Conservation (phyloP, 768 basidiomycete genomes). For the Exsudoporus frostii region DNA sequence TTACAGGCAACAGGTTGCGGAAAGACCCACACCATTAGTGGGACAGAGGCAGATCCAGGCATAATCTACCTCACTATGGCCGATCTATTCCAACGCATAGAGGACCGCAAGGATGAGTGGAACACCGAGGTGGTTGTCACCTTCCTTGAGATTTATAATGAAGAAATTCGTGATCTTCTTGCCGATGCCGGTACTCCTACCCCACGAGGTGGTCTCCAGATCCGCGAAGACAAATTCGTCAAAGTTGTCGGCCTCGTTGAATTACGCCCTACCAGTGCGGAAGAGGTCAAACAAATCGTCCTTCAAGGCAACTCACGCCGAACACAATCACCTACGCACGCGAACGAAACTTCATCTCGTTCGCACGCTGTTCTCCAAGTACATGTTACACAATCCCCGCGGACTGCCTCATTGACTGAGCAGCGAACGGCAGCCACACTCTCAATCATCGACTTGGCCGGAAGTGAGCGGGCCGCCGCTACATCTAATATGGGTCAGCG, state of each 20-base stretch:
- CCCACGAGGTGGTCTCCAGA: slow-evolving; percentile 85
- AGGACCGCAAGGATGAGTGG: slow-evolving; percentile 82
- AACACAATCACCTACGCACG: slow-evolving; percentile 92
- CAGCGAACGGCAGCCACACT: slow-evolving; percentile 84
- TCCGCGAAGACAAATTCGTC: slow-evolving; percentile 92
- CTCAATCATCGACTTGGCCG: slow-evolving; percentile 97
- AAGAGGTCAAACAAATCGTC: slow-evolving; percentile 94
- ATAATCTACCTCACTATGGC: slow-evolving; percentile 97
- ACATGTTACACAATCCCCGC: slow-evolving; percentile 83
- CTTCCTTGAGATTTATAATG: slow-evolving; percentile 99
- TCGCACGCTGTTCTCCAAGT: slow-evolving; percentile 98
- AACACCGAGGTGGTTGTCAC: slow-evolving; percentile 87
- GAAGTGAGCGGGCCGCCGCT: slow-evolving; percentile 94
- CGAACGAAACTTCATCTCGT: slow-evolving; percentile 94
- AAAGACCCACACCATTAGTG: slow-evolving; percentile 98
- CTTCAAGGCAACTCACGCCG: slow-evolving; percentile 83
- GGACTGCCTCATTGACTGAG: slow-evolving; percentile 82
- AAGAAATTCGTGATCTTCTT: slow-evolving; percentile 95
- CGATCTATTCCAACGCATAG: slow-evolving; percentile 91
- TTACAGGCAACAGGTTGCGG: slow-evolving; percentile 98
- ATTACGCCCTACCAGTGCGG: slow-evolving; percentile 74
- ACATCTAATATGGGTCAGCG: slow-evolving; percentile 97
- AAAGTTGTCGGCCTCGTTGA: slow-evolving; percentile 86
- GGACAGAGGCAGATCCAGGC: slow-evolving; percentile 82
- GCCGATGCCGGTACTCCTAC: slow-evolving; percentile 57